Conservation (phyloP, 495 filamentous ascomycete species). For the Acidiella bohemica region DNA sequence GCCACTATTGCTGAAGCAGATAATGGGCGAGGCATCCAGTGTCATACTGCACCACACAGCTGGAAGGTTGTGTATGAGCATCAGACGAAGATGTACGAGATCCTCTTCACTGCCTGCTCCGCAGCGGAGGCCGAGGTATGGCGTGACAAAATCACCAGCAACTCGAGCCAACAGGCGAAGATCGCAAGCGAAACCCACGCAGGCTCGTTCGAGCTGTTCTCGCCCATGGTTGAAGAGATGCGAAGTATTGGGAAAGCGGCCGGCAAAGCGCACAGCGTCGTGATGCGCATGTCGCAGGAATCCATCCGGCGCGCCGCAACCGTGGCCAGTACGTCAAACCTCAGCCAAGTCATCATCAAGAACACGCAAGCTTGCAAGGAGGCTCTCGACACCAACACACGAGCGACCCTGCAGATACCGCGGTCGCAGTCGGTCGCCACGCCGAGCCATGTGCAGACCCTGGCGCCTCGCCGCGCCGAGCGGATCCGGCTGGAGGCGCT, state of each 20-base stretch:
- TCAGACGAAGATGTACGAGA: constrained; percentile 62
- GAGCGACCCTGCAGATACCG: constrained; percentile 40
- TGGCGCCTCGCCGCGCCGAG: constrained; percentile 56
- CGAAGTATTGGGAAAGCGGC: constrained; percentile 60
- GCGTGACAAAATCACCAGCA: constrained; percentile 41
- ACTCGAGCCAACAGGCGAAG: constrained; percentile 29
- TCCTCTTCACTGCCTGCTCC: constrained; percentile 81
- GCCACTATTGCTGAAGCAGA: constrained; percentile 61
- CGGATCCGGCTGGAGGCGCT: constrained; percentile 62
- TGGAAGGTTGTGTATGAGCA: constrained; percentile 90
- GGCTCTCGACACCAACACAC: constrained; percentile 27
- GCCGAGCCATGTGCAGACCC: constrained; percentile 45
- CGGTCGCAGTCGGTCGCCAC: constrained; percentile 59
- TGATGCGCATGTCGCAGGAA: constrained; percentile 42
- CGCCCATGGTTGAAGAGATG: constrained; percentile 50
- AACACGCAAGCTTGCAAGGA: constrained; percentile 67
- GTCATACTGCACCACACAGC: constrained; percentile 69
- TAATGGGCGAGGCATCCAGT: constrained; percentile 76
- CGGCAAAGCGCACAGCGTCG: constrained; percentile 56
- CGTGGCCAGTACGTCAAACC: constrained; percentile 45
- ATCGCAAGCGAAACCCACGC: constrained; percentile 33
- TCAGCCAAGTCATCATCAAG: constrained; percentile 71
- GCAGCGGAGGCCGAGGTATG: constrained; percentile 68
- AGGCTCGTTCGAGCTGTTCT: constrained; percentile 41
- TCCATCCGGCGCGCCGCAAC: constrained; percentile 69